Evolutionary conservation across 768 basidiomycete genomes (phyloP), one percentile per base, ranked within the genome.

Genomic region (Cystoderma amianthinum): DNA sequence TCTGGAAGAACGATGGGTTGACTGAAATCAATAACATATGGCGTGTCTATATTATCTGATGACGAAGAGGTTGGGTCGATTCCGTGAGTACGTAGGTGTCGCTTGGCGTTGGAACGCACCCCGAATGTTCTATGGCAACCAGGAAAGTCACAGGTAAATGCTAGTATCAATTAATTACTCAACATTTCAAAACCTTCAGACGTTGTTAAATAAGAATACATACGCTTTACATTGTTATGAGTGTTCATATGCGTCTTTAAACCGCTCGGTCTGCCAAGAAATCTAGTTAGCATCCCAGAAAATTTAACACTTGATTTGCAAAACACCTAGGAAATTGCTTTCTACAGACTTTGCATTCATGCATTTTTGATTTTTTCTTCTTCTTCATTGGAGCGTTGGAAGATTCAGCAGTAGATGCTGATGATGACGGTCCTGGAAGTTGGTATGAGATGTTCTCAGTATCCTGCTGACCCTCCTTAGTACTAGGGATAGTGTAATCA

Each of bases 51-150:
- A 16, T 7, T 36, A 3, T 25, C 42, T 1, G 42, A 5, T 7
- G 36, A 39, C 5, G 49, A 21, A 15, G 43, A 46, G n/a, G 41
- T 43, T 9, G 48, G 57, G 45, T 48, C 44, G 22, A 81, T 68
- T 18, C 82, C 82, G 48, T 90, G 86, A 1, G 82, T 87, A 34
- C 83, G 80, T 25, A 85, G 69, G 52, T 90, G 86, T 23, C 86
- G 74, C 57, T 80, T 85, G 12, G 85, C 85, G 50, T 90, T 90
- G 5, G 86, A 89, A 10, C 83, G 77, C 13, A 89, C 85, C 15
- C 82, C 78, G 51, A 89, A 90, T 3, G 68, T 71, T 53, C 82
- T 81, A 21, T 64, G 59, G 54, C 87, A 90, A 23, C 69, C 68
- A 11, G 72, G 64, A 37, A 80, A 76, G 0, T 62, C 69, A 52